A percentile compares a stretch with the other conserved stretches of the same genome.
Evolutionary conservation across 1,139 yeast species (phyloP).

Genomic region (Candida dubliniensis): DNA sequence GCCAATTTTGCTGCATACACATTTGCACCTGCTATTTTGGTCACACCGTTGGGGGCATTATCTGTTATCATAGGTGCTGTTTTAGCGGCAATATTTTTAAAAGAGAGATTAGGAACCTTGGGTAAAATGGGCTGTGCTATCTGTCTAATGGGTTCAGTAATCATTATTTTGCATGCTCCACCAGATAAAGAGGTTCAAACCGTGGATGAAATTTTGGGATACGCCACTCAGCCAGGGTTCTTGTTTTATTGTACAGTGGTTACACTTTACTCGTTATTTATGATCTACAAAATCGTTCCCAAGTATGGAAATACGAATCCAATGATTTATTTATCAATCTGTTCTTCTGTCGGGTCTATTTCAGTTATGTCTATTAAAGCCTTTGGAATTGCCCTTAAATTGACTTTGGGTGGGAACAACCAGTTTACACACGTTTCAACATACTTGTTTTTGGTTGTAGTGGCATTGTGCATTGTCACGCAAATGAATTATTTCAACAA

Average conservation of each 20-base stretch:
- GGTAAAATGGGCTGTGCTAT: slow-evolving; percentile 97
- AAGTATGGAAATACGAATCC: slow-evolving; percentile 79
- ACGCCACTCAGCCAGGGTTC: slow-evolving; percentile 82
- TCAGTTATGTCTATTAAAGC: slow-evolving; percentile 93
- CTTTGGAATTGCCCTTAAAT: slow-evolving; percentile 86
- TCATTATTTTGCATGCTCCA: slow-evolving; percentile 89
- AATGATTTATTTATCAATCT: slow-evolving; percentile 84
- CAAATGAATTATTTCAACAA: slow-evolving; percentile 95
- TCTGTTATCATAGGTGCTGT: slow-evolving; percentile 91
- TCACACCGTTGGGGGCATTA: slow-evolving; percentile 89
- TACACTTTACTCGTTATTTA: slow-evolving; percentile 64
- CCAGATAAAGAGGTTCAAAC: slow-evolving; percentile 87
- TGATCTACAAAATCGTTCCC: slow-evolving; percentile 85
- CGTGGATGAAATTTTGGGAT: slow-evolving; percentile 80
- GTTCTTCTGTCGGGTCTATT: slow-evolving; percentile 88
- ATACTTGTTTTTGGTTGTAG: slow-evolving; percentile 76
- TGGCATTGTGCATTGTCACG: slow-evolving; percentile 77
- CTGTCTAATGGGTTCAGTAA: slow-evolving; percentile 86
- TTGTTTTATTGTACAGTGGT: slow-evolving; percentile 65
- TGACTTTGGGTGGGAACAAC: slow-evolving; percentile 84
- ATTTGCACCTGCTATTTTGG: slow-evolving; percentile 91
- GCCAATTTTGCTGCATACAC: slow-evolving; percentile 96
- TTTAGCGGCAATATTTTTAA: slow-evolving; percentile 77
- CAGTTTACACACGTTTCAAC: slow-evolving; percentile 87
- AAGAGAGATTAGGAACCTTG: slow-evolving; percentile 82